Base-by-base conservation (phyloP, 2,329 filamentous ascomycete species). In the Thielaviopsis musarum region DNA sequence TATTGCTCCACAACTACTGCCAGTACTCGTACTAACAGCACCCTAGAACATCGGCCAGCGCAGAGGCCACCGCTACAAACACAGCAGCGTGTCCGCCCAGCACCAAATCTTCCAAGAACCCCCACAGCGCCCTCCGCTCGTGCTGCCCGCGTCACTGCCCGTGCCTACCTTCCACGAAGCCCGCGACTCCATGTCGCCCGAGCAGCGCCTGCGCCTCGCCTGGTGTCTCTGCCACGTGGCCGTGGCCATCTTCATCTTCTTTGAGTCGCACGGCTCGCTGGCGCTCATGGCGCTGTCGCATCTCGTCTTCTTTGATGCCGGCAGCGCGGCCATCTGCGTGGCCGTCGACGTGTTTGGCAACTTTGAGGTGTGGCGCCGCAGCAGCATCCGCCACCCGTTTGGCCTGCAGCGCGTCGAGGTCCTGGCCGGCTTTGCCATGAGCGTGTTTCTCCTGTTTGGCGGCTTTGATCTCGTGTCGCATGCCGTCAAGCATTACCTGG, bases 51-150 rank as follows among this genome's bases (percentile, higher is more conserved):
- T 96, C 64, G 91, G 91, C 64, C 88, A 95, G 71, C 83, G 93
- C 64, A 85, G 91, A 62, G 93, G 93, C 63, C 93, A 98, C 75
- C 90, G 93, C 70, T 98, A 98, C 78, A 95, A 96, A 69, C 91
- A 97, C 74, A 94, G 88, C 70, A 95, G 88, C 69, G 86, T 98
- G 60, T 95, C 88, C 21, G 74, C 82, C 7, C 82, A 84, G 66
- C 91, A 97, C 69, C 91, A 96, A 71, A 94, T 97, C 71, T 95
- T 97, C 71, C 88, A 94, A 66, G 90, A 96, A 69, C 93, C 93
- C 6, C 84, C 90, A 0, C 86, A 82, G 4, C 81, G 91, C 58
- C 86, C 91, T 0, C 91, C 93, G 3, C 81, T 95, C 24, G 87
- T 91, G 45, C 81, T 98, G 0, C 93, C 93, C 1, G 89, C 91